phyloP scores from a whole-genome alignment of 768 basidiomycete genomes.

The Trichaptum fuscoviolaceum region DNA sequence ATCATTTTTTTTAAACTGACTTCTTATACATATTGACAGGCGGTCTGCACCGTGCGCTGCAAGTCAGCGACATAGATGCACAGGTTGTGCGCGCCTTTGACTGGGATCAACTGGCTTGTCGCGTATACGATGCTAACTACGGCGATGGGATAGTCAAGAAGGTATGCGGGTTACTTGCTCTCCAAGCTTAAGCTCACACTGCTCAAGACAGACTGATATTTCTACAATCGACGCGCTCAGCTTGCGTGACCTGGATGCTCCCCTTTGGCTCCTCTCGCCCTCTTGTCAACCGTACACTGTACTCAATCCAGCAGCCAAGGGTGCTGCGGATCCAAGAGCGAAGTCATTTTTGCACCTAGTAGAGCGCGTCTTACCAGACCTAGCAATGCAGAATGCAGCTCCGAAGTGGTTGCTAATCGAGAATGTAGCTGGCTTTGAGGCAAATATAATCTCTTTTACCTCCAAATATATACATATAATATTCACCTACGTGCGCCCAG shows the following conservation, averaged over 20 bases:
- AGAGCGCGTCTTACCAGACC: slow-evolving; percentile 52
- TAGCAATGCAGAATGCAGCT: slow-evolving; percentile 38
- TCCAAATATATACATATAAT: slow-evolving; percentile 1
- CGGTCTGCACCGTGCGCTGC: slow-evolving; percentile 66
- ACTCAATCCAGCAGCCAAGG: slow-evolving; percentile 67
- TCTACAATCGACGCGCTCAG: slow-evolving; percentile 43
- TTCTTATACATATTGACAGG: slow-evolving; percentile 34
- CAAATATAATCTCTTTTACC: slow-evolving; percentile 24
- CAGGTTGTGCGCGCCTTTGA: slow-evolving; percentile 66
- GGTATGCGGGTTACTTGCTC: slow-evolving; percentile 29
- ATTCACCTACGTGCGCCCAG: slow-evolving; percentile 29
- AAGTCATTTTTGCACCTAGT: slow-evolving; percentile 71
- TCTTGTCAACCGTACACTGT: slow-evolving; percentile 84
- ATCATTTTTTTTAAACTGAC: not conserved
- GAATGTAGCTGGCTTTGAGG: slow-evolving; percentile 84
- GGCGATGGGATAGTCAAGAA: slow-evolving; percentile 42
- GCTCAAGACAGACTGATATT: slow-evolving; percentile 52
- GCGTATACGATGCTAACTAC: slow-evolving; percentile 63
- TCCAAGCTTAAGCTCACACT: slow-evolving; percentile 10
- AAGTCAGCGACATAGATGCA: slow-evolving; percentile 42
- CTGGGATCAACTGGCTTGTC: slow-evolving; percentile 73
- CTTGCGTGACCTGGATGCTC: slow-evolving; percentile 43
- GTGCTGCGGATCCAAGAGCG: slow-evolving; percentile 67
- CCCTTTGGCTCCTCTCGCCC: slow-evolving; percentile 76
- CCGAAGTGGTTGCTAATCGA: slow-evolving; percentile 66